Evolutionary conservation across 108 stramenopile species (phyloP), one percentile per base, ranked within the genome.

Genomic region (Skeletonema marinoi): DNA sequence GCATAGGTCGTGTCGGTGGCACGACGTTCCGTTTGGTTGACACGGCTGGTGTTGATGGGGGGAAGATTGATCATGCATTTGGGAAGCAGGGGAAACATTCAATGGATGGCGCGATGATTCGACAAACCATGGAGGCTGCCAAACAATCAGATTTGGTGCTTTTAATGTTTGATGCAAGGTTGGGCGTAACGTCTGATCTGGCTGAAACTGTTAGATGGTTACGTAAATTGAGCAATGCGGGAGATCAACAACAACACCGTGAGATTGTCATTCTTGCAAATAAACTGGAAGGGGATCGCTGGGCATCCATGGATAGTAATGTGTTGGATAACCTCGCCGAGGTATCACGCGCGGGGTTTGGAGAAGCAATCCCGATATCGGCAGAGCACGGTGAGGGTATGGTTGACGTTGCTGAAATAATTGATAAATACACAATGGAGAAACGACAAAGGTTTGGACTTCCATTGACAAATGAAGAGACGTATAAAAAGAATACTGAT

Each of bases 41-140:
- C 67, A 97, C 97, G 33, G 97, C 95, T 6, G 97, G 97, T 31
- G 88, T 94, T n/a, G 94, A 97, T 84, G 94, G 92, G 33, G 91
- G 92, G 66, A 90, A 90, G 35, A 84, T 95, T 44, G 91, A 86
- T 70, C 35, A 73, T 41, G 74, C 81, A 59, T 68, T 82, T 63
- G 81, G 67, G 51, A 84, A 65, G 48, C 30, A 77, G 75, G 68
- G 66, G 42, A 60, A 71, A 54, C 31, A 71, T 66, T 72, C 81
- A 71, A 68, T 75, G 56, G 59, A 82, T 79, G 80, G 87, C 70
- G 80, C 86, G 38, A 96, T 94, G 96, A 92, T 92, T 77, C 70
- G 86, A 60, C 93, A 94, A 84, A 93, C 96, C 6, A 81, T 93
- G 68, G 81, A 88, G 68, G 92, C 92, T 29, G 91, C 92, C 11